phyloP scores from a whole-genome alignment of 139 green algal species.

The Chlorella vulgaris region DNA sequence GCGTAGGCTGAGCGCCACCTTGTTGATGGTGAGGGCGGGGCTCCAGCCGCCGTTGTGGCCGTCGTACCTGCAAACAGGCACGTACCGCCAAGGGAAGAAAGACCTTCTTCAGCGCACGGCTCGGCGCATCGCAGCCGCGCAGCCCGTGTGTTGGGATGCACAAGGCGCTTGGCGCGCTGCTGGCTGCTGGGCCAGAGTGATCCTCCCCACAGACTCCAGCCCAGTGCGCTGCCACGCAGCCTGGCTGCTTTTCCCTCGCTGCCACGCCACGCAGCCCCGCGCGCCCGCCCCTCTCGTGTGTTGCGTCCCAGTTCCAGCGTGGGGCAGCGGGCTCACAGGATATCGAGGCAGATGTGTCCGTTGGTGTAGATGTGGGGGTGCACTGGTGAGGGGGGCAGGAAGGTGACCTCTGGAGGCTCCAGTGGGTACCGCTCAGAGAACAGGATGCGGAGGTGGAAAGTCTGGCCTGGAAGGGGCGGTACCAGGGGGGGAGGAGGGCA shows the following conservation, averaged over 20 bases:
- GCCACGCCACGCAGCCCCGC: too few relatives aligned
- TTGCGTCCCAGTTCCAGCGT: too few relatives aligned
- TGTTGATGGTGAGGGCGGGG: conserved; percentile 89
- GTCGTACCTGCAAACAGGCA: conserved; percentile 62
- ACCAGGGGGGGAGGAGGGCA: neutral
- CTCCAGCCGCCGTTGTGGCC: conserved; percentile 82
- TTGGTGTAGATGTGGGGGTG: conserved; percentile 93
- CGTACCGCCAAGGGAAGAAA: too few relatives aligned
- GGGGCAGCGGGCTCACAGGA: conserved; percentile 66
- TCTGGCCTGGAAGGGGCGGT: conserved; percentile 35
- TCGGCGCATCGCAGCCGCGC: too few relatives aligned
- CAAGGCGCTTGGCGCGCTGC: too few relatives aligned
- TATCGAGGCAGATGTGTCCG: conserved; percentile 93
- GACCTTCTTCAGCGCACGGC: too few relatives aligned
- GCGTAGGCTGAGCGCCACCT: conserved; percentile 48
- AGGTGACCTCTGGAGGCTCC: conserved; percentile 84
- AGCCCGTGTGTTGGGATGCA: too few relatives aligned
- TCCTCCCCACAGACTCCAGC: too few relatives aligned
- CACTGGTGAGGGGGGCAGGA: conserved; percentile 70
- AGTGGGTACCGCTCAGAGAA: conserved; percentile 75
- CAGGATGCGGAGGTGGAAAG: conserved; percentile 40
- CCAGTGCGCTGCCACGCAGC: too few relatives aligned
- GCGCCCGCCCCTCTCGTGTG: too few relatives aligned
- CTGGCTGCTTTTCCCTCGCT: too few relatives aligned
- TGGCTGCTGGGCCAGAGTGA: too few relatives aligned